These are phyloP conservation scores for Agastache rugosa DNA, from an alignment of 257 asterid species.

Conservation along the genomic window DNA sequence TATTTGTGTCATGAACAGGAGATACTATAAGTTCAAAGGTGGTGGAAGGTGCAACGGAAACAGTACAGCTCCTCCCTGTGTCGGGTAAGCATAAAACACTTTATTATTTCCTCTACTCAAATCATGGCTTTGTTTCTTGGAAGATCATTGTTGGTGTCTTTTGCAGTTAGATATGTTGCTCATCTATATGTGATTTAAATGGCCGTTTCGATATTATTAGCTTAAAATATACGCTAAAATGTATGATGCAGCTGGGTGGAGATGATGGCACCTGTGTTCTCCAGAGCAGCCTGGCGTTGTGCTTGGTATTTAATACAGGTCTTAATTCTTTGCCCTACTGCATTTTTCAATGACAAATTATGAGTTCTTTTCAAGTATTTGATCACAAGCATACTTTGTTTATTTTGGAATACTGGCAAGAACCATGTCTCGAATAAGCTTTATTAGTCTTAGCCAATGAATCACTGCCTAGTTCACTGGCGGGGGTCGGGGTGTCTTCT, in stretches of 20 bases:
- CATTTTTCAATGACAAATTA: background rate
- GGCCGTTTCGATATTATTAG: background rate
- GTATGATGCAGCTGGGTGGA: slow-evolving; percentile 82
- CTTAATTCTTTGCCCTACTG: background rate
- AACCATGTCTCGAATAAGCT: background rate
- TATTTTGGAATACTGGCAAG: background rate
- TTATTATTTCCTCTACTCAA: background rate
- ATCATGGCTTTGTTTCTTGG: no score
- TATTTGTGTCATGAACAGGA: slow-evolving; percentile 49
- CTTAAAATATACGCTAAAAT: background rate
- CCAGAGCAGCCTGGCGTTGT: slow-evolving; percentile 95
- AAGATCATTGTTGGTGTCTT: background rate
- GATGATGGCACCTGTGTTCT: slow-evolving; percentile 99
- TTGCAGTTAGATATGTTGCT: background rate
- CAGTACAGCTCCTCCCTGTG: slow-evolving; percentile 92
- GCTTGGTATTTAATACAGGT: slow-evolving; percentile 95
- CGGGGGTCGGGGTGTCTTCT: background rate
- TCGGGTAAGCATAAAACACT: slow-evolving; percentile 62
- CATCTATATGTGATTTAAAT: background rate
- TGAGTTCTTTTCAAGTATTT: background rate
- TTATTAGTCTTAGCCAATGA: background rate
- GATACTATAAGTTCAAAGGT: slow-evolving; percentile 64
- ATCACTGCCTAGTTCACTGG: background rate
- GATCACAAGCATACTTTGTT: background rate
- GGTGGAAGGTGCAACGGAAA: slow-evolving; percentile 63